Evolutionary conservation across 164 flowering plant species (phyloP), one percentile per base, ranked within the genome.

Genomic region (Aristolochia californica): DNA sequence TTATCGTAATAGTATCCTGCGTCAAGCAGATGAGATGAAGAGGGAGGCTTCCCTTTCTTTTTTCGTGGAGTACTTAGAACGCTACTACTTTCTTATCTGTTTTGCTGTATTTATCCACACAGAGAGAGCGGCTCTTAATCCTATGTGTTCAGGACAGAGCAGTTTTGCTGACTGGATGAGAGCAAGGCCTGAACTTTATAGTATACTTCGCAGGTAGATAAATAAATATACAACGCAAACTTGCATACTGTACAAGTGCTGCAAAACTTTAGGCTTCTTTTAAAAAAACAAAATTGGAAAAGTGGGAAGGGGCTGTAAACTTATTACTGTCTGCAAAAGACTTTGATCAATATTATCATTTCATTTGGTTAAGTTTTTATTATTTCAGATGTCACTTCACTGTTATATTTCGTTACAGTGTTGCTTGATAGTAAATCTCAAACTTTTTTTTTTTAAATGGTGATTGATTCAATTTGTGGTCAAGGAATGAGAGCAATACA

Each of bases 1-100:
- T 53, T 88, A 88, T 66, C 96, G 98, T 60, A 91, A 76, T 62
- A 88, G 87, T 69, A 88, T 91, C 71, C 72, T 82, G 58, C 83
- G 88, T 50, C 93, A 91, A 73, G 74, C 87, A 53, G 96, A 88
- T 82, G 98, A 91, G 76, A 88, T 82, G 98, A 91, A 86, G 80
- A 80, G 86, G 69, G 96, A 84, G 77, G 85, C 96, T 60, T 71
- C 81, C 53, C 93, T 91, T 70, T 88, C 98, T 28, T 86, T 83
- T 65, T 91, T 91, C 68, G 84, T 91, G 68, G 98, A 91, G 77
- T 91, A 91, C 75, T 68, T 91, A 79, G 98, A 91, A 64, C 79
- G 95, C 73, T 91, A 91, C 72, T 91, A 91, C 79, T 91, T 80
- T 70, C 93, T 88, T 44, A 91, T 91, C 68, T 91, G 98, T 70